Evolutionary conservation across 352 stramenopile species (phyloP).

Genomic region (Phytophthora vignae): DNA sequence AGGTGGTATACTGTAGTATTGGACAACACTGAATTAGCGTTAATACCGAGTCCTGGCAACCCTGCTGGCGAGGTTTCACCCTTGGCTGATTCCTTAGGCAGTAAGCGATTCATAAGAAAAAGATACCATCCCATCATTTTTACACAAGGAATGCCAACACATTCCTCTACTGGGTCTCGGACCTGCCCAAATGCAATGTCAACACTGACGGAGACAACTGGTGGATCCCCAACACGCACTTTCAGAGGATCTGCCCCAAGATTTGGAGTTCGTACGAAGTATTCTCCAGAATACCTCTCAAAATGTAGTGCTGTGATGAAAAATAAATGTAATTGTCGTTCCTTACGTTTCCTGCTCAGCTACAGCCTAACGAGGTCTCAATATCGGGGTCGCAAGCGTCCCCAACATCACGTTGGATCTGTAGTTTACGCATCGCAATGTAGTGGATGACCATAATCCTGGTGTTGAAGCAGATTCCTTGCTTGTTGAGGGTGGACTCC

Average conservation of each 20-base stretch:
- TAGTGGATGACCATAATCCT: constrained; percentile 56
- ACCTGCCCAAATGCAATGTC: constrained; percentile 12
- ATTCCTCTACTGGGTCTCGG: neutral
- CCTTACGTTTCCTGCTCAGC: no score
- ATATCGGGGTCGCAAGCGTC: constrained; percentile 31
- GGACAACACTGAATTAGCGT: no score
- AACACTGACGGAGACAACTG: neutral
- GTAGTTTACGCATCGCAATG: constrained; percentile 37
- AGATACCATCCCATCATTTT: no score
- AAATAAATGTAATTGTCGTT: neutral
- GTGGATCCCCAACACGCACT: neutral
- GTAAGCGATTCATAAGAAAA: no score
- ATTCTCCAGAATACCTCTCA: no score
- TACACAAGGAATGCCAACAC: no score
- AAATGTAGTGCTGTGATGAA: neutral
- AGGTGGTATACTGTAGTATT: no score
- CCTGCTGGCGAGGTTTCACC: no score
- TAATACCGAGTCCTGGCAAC: no score
- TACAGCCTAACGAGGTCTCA: constrained; percentile 45
- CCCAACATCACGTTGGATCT: constrained; percentile 43
- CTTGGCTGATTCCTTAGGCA: no score
- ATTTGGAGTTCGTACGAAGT: neutral
- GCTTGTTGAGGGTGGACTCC: constrained; percentile 28
- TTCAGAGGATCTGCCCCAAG: constrained; percentile 10
- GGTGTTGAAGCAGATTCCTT: constrained; percentile 58